These are phyloP conservation scores for Ophiobolus disseminans DNA, from an alignment of 2,329 filamentous ascomycete genomes.

Conservation along the genomic window DNA sequence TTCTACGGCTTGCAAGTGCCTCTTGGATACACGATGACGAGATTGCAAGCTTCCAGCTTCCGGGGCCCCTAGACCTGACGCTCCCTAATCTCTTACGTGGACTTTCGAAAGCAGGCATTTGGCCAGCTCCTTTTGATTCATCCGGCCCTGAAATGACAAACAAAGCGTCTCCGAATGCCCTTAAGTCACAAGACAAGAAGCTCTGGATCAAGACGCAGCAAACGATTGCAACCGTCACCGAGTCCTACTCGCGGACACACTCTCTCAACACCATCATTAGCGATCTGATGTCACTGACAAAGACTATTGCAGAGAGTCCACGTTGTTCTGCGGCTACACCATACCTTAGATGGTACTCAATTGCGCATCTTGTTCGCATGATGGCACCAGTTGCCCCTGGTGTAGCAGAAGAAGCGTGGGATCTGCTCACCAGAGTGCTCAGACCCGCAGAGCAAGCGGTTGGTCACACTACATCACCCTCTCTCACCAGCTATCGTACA, in stretches of 20 bases:
- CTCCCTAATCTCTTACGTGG: constrained; percentile 25
- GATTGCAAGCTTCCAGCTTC: constrained; percentile 25
- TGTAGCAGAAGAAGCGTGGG: constrained; percentile 83
- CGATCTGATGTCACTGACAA: constrained; percentile 82
- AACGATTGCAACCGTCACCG: constrained; percentile 71
- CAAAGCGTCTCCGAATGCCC: too few relatives aligned
- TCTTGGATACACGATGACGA: constrained; percentile 31
- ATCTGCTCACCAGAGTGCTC: constrained; percentile 55
- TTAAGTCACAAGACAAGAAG: constrained; percentile 43
- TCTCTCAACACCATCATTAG: constrained; percentile 84
- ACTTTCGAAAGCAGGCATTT: too few relatives aligned
- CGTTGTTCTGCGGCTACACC: constrained; percentile 47
- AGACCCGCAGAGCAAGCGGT: not conserved
- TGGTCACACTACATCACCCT: too few relatives aligned
- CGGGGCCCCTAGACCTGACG: constrained; percentile 34
- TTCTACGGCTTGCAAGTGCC: constrained; percentile 62
- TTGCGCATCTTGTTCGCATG: constrained; percentile 69
- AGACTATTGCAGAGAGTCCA: constrained; percentile 54
- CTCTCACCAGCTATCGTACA: too few relatives aligned
- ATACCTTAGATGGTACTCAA: constrained; percentile 58
- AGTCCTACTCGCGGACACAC: constrained; percentile 74
- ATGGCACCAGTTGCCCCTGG: constrained; percentile 82
- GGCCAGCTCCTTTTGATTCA: too few relatives aligned
- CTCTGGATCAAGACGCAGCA: constrained; percentile 72
- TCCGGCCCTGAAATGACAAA: too few relatives aligned